Evolutionary conservation across 352 stramenopile genomes (phyloP), one percentile per base, ranked within the genome.

Genomic region (Pythium graminicola): DNA sequence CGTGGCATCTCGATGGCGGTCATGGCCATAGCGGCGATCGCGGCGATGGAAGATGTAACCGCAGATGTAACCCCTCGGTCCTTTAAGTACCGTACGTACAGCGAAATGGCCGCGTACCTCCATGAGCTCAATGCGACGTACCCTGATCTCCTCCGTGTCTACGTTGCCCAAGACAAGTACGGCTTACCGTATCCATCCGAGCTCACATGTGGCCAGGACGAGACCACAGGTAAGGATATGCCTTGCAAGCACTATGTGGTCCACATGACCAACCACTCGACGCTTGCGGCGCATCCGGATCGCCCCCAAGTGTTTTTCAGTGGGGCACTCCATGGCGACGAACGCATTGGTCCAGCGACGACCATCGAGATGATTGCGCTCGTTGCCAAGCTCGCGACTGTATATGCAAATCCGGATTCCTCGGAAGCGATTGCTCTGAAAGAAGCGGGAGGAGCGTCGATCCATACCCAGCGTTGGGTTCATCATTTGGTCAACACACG

Each of bases 281-380:
- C 72, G 50, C 52, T 95, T 7, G 55, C 67, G n/a, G 64, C 32
- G 3, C 69, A 93, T 23, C 56, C 72, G 13, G 63, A 71, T 17
- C 72, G 96, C 22, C 95, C 96, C 6, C 87, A 99, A 60, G 89
- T 99, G 0, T 98, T 99, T 59, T 86, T 98, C 60, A 98, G 86
- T 54, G 96, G 96, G 58, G 86, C 88, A 35, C 63, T 99, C n/a
- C 96, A 99, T 59, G 96, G 96, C 50, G 86, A 99, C 63, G 95
- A 99, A 75, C 81, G 92, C 26, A 81, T 98, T 0, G 94, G 92
- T 2, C 94, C 95, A 20, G 81, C 87, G 22, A 76, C 91, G 22
- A 80, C 95, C 19, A 75, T 98, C 47, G 84, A 97, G 65, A 76
- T 95, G 20, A 75, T 93, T 33, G 70, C 97, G 39, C 50, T 98